Conservation (phyloP, 345 rosid genomes). For the Cardamine resedifolia region DNA sequence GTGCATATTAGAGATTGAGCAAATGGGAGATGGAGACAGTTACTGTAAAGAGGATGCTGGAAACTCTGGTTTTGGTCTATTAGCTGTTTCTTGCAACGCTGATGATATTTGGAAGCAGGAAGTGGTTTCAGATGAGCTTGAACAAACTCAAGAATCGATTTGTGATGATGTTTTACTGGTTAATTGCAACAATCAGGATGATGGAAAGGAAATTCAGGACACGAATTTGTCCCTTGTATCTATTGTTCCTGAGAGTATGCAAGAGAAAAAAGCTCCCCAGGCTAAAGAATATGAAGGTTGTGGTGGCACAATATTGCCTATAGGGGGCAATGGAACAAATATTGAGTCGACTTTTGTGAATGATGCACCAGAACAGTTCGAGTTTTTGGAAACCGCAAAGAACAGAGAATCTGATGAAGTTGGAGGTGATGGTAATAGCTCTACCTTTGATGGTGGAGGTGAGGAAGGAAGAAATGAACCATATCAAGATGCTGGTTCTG, state of each 20-base stretch:
- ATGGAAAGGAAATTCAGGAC: conserved; percentile 22
- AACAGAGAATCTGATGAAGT: neutral
- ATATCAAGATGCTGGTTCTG: conserved; percentile 9
- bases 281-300: conserved; percentile 14
- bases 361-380: conserved; percentile 16
- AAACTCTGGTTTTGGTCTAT: neutral
- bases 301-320: conserved; percentile 10
- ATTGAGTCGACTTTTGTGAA: conserved; percentile 4
- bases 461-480: conserved; percentile 28
- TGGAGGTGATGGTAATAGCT: conserved; percentile 21
- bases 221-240: neutral
- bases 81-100: conserved; percentile 13
- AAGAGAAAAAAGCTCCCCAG: conserved; percentile 5
- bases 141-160: neutral
- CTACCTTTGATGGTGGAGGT: conserved; percentile 19
- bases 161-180: conserved; percentile 8
- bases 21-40: conserved; percentile 25
- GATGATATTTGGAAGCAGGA: conserved; percentile 19
- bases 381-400: conserved; percentile 1
- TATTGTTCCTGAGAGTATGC: conserved; percentile 5
- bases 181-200: conserved; percentile 18
- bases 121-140: conserved; percentile 5
- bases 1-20: conserved; percentile 24
- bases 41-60: conserved; percentile 7
- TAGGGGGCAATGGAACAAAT: conserved; percentile 9